Evolutionary conservation across 371 early-diverging fungal species (phyloP), one percentile per base, ranked within the genome.

Genomic region (Mucor velutinosus): DNA sequence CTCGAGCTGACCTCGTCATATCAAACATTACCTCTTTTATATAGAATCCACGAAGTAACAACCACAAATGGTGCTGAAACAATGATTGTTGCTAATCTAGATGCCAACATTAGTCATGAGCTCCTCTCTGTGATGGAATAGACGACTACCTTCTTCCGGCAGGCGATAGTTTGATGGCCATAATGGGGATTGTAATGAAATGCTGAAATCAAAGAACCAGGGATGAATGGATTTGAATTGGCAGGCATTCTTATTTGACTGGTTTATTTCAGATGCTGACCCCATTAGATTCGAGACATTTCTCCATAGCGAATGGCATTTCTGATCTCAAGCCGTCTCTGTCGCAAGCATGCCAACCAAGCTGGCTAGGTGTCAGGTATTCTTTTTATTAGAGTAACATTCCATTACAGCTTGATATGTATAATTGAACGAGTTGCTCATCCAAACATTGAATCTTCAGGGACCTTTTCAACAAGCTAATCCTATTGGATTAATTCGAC

Each of bases 11-110:
- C 7, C 35, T 10, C 25, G 6, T 59, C 8, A 30, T 51, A 15
- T 10, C 29, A 12, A 41, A 30, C 17, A 29, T 70, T 78, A 74
- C 83, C 66, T 74, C 83, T 69, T 55, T 82, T 82, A 62, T 82
- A 82, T 25, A 82, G 60, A 53, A 82, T 82, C 76, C 78, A 82
- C 25, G 77, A 62, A 17, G 83, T 82, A 5, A 71, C 74, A 10
- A 79, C 78, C 19, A 71, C 71, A 62, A 82, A 74, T 11, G 83
- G 83, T n/a, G 73, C 77, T 4, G 83, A 72, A 3, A 82, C 77
- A 49, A 82, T 82, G 32, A 82, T 71, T 0, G 80, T 80, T 32
- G 76, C 75, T 51, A 82, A 66, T 68, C 83, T 82, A 65, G 41
- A 19, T 10, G 19, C 4, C 0, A 1, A 27, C 1, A n/a, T 51